These are phyloP conservation scores for Leonotis leonurus DNA, from an alignment of 257 asterid species.

Conservation along the genomic window DNA sequence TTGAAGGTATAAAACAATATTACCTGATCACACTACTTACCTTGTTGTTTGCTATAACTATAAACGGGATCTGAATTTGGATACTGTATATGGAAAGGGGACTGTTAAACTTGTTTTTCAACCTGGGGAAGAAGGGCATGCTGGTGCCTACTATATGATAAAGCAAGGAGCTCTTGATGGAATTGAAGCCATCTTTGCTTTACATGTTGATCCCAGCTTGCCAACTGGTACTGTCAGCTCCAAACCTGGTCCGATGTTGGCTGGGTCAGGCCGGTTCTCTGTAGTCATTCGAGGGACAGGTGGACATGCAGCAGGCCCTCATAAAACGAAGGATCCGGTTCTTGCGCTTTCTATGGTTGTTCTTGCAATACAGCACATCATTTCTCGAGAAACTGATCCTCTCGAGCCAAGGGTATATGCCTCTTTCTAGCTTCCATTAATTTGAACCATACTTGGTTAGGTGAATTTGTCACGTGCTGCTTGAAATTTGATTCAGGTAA, in stretches of 20 bases:
- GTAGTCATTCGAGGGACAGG: constrained; percentile 65
- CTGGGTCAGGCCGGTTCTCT: constrained; percentile 64
- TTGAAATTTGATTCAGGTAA: constrained; percentile 33
- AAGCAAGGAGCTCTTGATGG: constrained; percentile 69
- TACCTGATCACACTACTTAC: not conserved
- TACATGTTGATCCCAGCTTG: constrained; percentile 52
- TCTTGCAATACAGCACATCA: constrained; percentile 73
- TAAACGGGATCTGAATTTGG: constrained; percentile 15
- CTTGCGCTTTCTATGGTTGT: constrained; percentile 63
- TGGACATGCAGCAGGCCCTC: constrained; percentile 84
- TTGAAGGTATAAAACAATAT: constrained; percentile 51
- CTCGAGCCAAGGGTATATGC: constrained; percentile 53
- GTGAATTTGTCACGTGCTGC: not conserved
- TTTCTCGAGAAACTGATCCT: constrained; percentile 89
- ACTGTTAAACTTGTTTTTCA: constrained; percentile 82
- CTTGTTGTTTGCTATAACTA: not conserved
- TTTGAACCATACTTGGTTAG: not conserved
- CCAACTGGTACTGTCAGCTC: constrained; percentile 49
- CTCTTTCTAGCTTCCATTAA: not conserved
- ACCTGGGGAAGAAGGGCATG: constrained; percentile 88
- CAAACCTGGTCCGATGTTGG: constrained; percentile 69
- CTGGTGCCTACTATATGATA: constrained; percentile 63
- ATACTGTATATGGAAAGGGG: constrained; percentile 37
- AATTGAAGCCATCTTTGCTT: constrained; percentile 54
- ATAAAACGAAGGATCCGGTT: constrained; percentile 56